Percentiles rank a stretch among this genome's conserved stretches.
Evolutionary conservation across 768 basidiomycete species (phyloP).

Genomic region (Rhizopogon salebrosus): DNA sequence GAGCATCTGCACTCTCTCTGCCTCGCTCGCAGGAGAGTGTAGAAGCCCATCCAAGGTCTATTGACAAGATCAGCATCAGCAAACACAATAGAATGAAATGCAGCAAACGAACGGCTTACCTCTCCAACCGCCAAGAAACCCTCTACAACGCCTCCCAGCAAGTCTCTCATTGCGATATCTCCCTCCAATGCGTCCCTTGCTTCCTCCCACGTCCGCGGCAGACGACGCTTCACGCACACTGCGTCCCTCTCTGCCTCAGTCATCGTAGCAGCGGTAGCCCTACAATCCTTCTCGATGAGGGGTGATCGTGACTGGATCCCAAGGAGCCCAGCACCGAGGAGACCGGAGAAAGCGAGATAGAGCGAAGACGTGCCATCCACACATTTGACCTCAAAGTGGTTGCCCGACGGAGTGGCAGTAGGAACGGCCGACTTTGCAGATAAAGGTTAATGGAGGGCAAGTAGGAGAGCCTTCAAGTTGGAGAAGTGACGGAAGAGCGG

Average conservation of each 20-base stretch:
- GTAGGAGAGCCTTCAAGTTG: no score
- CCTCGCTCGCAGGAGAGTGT: no score
- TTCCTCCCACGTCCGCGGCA: slow-evolving; percentile 46
- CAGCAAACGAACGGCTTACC: background rate
- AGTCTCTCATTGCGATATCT: slow-evolving; percentile 21
- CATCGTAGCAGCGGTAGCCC: slow-evolving; percentile 36
- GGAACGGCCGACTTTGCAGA: no score
- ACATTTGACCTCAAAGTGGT: slow-evolving; percentile 76
- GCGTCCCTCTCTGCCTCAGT: slow-evolving; percentile 37
- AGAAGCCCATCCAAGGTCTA: no score
- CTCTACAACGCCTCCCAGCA: background rate
- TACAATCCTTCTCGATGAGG: slow-evolving; percentile 36
- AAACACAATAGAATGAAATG: background rate
- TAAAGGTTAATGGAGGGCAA: no score
- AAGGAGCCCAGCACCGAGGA: slow-evolving; percentile 48
- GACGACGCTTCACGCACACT: slow-evolving; percentile 43
- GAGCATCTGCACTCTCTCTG: no score
- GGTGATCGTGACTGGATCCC: slow-evolving; percentile 39
- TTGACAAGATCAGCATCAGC: background rate
- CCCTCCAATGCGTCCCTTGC: slow-evolving; percentile 37
- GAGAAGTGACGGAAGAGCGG: no score
- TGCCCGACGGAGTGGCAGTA: slow-evolving; percentile 39
- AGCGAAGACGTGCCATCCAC: slow-evolving; percentile 56
- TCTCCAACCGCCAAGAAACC: background rate
- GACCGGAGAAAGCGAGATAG: slow-evolving; percentile 51